Evolutionary conservation across 768 basidiomycete species (phyloP).

Genomic region (Boletales sp.): DNA sequence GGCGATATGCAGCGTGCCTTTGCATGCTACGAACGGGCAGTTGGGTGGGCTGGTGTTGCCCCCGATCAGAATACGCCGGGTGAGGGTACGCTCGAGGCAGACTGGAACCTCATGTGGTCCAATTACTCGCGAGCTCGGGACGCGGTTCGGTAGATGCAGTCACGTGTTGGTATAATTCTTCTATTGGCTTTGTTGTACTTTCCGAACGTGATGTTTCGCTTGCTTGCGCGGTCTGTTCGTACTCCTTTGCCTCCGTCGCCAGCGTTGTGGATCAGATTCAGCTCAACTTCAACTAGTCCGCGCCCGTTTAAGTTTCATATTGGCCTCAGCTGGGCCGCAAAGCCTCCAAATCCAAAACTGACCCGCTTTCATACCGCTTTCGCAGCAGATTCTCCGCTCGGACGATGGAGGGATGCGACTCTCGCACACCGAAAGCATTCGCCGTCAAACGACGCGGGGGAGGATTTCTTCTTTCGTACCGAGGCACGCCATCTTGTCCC

Average conservation of each 20-base stretch:
- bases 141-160: constrained; percentile 11
- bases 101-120: constrained; percentile 58
- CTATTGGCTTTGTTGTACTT: not conserved
- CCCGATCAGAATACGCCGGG: constrained; percentile 40
- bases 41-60: constrained; percentile 60
- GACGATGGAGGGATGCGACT: constrained; percentile 65
- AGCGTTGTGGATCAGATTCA: not conserved
- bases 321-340: constrained; percentile 76
- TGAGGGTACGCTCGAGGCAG: constrained; percentile 52
- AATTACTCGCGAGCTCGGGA: constrained; percentile 55
- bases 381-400: constrained; percentile 53
- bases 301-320: constrained; percentile 71
- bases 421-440: constrained; percentile 44
- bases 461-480: constrained; percentile 67
- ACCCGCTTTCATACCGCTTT: constrained; percentile 46
- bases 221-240: constrained; percentile 2
- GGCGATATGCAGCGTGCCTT: constrained; percentile 41
- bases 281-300: constrained; percentile 25
- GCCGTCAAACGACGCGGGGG: constrained; percentile 43
- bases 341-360: constrained; percentile 47
- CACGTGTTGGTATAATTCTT: constrained; percentile 18
- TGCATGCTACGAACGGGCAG: constrained; percentile 64
- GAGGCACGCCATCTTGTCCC: constrained; percentile 43
- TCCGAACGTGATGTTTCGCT: constrained; percentile 7
- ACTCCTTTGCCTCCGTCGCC: not conserved